A percentile compares a stretch with the other conserved stretches of the same genome.
phyloP scores from a whole-genome alignment of 345 rosid species.

The Arabidopsis arenosa region DNA sequence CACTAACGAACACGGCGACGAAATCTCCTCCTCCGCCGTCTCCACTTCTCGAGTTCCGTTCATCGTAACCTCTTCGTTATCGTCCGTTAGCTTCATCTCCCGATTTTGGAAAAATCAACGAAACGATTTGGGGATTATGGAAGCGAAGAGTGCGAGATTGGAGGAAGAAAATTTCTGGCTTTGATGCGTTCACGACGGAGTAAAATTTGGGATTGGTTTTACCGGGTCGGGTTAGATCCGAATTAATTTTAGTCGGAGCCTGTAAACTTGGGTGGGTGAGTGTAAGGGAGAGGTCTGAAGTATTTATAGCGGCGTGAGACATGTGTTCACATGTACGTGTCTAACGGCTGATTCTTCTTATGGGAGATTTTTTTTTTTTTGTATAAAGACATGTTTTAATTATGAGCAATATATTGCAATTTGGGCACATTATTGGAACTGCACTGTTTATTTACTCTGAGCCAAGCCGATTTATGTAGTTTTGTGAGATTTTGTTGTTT shows the following conservation, averaged over 20 bases:
- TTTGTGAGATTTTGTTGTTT: no score
- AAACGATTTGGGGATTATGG: neutral
- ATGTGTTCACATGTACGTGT: neutral
- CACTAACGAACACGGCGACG: constrained; percentile 4
- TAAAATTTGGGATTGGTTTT: neutral
- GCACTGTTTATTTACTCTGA: no score
- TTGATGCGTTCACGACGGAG: constrained; percentile 18
- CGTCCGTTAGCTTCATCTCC: constrained; percentile 5
- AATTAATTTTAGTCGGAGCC: neutral
- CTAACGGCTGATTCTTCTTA: no score
- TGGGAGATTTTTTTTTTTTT: no score
- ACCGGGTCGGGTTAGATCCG: neutral
- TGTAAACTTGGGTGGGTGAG: neutral
- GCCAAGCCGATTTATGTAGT: no score
- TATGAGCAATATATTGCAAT: no score
- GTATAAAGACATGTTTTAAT: no score
- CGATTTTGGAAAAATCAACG: neutral
- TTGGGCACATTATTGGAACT: no score
- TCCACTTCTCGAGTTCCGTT: constrained; percentile 1
- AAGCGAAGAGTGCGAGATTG: constrained; percentile 13
- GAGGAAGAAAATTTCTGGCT: constrained; percentile 6
- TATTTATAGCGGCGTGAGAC: neutral
- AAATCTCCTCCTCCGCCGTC: neutral
- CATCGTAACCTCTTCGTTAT: neutral
- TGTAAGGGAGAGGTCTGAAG: neutral